Evolutionary conservation across 805 yeast genomes (phyloP), one percentile per base, ranked within the genome.

Genomic region (Clavispora fructus): DNA sequence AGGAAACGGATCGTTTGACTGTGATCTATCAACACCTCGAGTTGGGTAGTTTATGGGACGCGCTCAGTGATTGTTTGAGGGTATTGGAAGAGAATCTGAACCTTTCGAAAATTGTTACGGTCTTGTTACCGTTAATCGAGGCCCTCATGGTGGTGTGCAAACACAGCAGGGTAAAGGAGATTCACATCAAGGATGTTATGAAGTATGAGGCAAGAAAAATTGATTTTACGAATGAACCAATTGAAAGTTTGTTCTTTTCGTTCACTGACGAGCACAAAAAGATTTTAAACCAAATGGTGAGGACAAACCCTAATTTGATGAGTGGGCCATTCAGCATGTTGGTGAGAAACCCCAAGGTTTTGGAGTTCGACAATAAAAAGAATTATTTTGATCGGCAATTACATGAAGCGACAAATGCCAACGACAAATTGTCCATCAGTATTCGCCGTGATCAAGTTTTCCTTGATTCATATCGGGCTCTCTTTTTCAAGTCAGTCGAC

Each of bases 71-170:
- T 42, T 83, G 88, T 53, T 69, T 89, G 56, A 65, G 80, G 37
- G 72, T 76, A 6, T 69, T 87, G 47, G 92, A 84, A 57, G 81
- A 77, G 19, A 76, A 78, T 35, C 73, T 77, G 13, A 71, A 72
- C 13, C 66, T 83, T 19, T 46, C 62, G 1, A 62, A 58, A 41
- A 79, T 88, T 39, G 90, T 96, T 0, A 85, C 95, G 1, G 84
- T 87, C 1, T 66, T 91, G 23, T 70, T 92, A 23, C 97, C 98
- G 0, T 65, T 90, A 50, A 88, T 92, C 50, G 99, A 92, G 62
- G 83, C 96, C 0, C 71, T 94, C 46, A 89, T 94, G 95, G 96
- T 92, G 42, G 94, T 94, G n/a, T 90, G 96, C 66, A 91, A 91
- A 59, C 95, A 87, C 58, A 80, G 88, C 54, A 78, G 78, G 50